A percentile compares a stretch with the other conserved stretches of the same genome.
These are phyloP conservation scores for Sclerotinia glacialis DNA, from an alignment of 2,329 filamentous ascomycete genomes.

Conservation along the genomic window DNA sequence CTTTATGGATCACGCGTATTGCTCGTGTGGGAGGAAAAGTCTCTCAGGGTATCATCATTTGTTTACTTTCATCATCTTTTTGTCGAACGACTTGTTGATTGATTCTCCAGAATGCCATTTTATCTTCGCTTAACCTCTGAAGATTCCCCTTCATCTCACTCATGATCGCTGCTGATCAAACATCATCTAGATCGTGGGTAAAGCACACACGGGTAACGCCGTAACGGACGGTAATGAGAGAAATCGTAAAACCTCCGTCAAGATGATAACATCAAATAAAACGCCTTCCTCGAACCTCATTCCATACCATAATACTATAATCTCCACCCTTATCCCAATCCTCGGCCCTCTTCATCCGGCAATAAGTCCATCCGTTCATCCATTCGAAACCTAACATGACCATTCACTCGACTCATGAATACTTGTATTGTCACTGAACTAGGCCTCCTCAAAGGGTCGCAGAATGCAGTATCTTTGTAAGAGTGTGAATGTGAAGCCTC, in stretches of 20 bases:
- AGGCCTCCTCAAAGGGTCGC: constrained; percentile 19
- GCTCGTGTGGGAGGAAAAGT: constrained; percentile 17
- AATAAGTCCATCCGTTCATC: constrained; percentile 3
- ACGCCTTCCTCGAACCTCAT: neutral
- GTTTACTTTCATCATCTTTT: constrained; percentile 10
- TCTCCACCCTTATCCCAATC: constrained; percentile 8
- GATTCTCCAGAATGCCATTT: constrained; percentile 5
- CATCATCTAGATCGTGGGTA: constrained; percentile 1
- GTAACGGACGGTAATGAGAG: neutral
- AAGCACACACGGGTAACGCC: constrained; percentile 9
- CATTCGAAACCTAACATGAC: constrained; percentile 3
- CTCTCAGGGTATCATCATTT: constrained; percentile 13
- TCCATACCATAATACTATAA: constrained; percentile 2
- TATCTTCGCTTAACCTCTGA: constrained; percentile 10
- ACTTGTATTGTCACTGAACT: constrained; percentile 15
- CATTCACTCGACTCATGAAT: constrained; percentile 14
- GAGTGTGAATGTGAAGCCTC: constrained; percentile 24
- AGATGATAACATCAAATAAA: constrained; percentile 13
- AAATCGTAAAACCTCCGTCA: neutral
- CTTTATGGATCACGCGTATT: constrained; percentile 27
- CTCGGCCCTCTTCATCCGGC: constrained; percentile 4
- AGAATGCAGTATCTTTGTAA: constrained; percentile 22
- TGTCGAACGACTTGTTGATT: neutral
- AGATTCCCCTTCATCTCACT: constrained; percentile 18
- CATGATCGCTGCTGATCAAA: constrained; percentile 17